Evolutionary conservation across 1,284 basidiomycete genomes (phyloP).

Genomic region (Phylloboletellus chloephorus): DNA sequence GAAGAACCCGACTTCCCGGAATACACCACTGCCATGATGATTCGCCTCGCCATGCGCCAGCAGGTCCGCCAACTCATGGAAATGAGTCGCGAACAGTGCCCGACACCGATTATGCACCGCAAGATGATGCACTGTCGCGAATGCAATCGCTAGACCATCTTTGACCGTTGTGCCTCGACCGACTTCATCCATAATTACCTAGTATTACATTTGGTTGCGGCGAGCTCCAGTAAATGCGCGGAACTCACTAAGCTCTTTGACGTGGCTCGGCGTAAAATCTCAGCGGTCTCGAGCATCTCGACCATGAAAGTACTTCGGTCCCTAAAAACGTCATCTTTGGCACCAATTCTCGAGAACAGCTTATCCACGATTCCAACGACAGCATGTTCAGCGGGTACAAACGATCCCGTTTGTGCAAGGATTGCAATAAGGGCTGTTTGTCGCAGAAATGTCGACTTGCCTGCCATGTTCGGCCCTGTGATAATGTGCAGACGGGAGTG

Average conservation of each 20-base stretch:
- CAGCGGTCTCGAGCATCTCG: constrained; percentile 83
- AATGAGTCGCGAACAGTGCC: constrained; percentile 93
- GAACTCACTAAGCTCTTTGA: constrained; percentile 66
- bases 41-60: constrained; percentile 49
- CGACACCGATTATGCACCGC: constrained; percentile 71
- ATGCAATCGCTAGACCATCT: constrained; percentile 92
- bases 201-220: constrained; percentile 5
- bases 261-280: constrained; percentile 80
- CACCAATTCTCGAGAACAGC: constrained; percentile 92
- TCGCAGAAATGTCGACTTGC: constrained; percentile 90
- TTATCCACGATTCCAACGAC: constrained; percentile 84
- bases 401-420: constrained; percentile 89
- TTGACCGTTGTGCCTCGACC: constrained; percentile 91
- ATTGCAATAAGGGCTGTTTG: constrained; percentile 90
- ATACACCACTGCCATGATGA: constrained; percentile 41
- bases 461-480: constrained; percentile 96
- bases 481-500: constrained; percentile 69
- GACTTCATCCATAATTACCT: constrained; percentile 98
- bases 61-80: constrained; percentile 89
- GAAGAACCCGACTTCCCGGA: constrained; percentile 71
- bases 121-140: constrained; percentile 83
- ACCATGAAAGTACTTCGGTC: constrained; percentile 95
- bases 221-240: background rate
- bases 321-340: constrained; percentile 90
- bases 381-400: constrained; percentile 83